Conservation (phyloP, 148 eudicot genomes). For the Nepenthes gracilis region DNA sequence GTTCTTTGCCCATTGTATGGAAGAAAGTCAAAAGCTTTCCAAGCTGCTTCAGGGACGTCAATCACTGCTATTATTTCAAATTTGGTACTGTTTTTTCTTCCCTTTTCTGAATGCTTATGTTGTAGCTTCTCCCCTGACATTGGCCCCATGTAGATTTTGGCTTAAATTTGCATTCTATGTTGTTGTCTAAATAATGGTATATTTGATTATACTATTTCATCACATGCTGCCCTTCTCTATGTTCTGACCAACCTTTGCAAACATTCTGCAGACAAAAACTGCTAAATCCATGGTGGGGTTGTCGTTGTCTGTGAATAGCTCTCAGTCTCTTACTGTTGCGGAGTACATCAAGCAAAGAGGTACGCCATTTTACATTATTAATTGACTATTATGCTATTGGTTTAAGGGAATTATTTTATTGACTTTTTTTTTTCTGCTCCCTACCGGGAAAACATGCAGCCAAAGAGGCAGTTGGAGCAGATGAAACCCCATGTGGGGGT, state of each 20-base stretch:
- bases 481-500: slow-evolving; percentile 90
- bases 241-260: slow-evolving; percentile 1
- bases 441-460: slow-evolving; percentile 31
- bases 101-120: not conserved
- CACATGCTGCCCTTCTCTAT: slow-evolving; percentile 1
- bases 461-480: slow-evolving; percentile 93
- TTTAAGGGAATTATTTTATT: not conserved
- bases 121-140: not conserved
- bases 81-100: slow-evolving; percentile 38
- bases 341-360: slow-evolving; percentile 81
- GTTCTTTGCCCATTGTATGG: slow-evolving; percentile 92
- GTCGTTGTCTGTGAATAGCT: slow-evolving; percentile 60
- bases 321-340: slow-evolving; percentile 52
- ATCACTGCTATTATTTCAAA: slow-evolving; percentile 54
- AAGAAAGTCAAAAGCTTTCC: slow-evolving; percentile 97
- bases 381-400: slow-evolving; percentile 6
- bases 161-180: too few relatives aligned
- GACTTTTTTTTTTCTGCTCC: not conserved
- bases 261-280: slow-evolving; percentile 59
- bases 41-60: slow-evolving; percentile 81
- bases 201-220: too few relatives aligned
- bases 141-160: not conserved
- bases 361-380: slow-evolving; percentile 14
- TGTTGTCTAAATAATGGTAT: too few relatives aligned
- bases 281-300: slow-evolving; percentile 85